Percentiles rank a stretch among this genome's conserved stretches.
Conservation (phyloP, 331 rosid species). For the Malus hybrid region DNA sequence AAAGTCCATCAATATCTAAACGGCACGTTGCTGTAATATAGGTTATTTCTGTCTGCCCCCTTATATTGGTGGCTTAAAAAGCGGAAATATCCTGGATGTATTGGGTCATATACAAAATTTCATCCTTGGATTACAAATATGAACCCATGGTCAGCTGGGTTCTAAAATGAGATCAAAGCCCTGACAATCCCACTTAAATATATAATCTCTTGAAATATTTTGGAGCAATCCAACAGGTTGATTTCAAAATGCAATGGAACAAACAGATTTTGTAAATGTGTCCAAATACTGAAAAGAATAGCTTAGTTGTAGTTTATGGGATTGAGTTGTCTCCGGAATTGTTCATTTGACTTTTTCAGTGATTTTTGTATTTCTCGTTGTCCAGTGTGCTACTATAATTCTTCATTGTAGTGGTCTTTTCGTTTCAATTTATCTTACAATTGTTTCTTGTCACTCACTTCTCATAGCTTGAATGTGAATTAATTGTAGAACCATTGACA, state of each 20-base stretch:
- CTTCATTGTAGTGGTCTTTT: not conserved
- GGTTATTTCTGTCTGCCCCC: not conserved
- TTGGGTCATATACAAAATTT: not conserved
- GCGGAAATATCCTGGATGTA: not conserved
- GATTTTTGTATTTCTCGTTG: not conserved
- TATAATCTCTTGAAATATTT: not conserved
- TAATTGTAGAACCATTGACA: slow-evolving; percentile 68
- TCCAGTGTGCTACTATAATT: not conserved
- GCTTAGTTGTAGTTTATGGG: not conserved
- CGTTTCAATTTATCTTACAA: not conserved
- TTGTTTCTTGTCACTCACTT: not conserved
- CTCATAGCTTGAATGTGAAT: slow-evolving; percentile 15
- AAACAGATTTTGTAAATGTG: not conserved
- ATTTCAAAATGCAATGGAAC: not conserved
- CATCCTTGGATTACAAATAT: not conserved
- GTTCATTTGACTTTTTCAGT: not conserved
- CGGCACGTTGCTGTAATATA: not conserved
- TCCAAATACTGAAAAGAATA: not conserved
- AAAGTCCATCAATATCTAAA: not conserved
- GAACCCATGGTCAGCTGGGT: not conserved
- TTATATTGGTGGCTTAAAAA: not conserved
- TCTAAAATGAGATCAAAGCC: not conserved
- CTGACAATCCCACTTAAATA: not conserved
- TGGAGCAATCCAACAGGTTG: not conserved
- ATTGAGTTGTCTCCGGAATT: not conserved